A percentile compares a stretch with the other conserved stretches of the same genome.
These are phyloP conservation scores for Phytophthora pseudosyringae DNA, from an alignment of 352 stramenopile genomes.

Conservation along the genomic window DNA sequence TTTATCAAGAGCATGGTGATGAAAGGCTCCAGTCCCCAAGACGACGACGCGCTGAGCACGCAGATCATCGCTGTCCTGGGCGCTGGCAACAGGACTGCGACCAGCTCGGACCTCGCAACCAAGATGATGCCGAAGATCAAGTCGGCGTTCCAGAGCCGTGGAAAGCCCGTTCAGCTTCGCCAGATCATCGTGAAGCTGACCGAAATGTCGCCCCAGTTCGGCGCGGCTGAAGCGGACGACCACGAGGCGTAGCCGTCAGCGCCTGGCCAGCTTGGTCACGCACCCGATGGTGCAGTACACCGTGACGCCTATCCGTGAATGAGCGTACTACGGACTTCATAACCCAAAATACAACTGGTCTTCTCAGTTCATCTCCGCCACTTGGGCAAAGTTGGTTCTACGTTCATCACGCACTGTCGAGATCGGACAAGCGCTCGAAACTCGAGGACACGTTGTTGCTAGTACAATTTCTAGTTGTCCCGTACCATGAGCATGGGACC, in stretches of 20 bases:
- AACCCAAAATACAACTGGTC: too few species aligned
- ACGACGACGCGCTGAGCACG: conserved; percentile 18
- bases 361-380: too few species aligned
- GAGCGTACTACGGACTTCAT: too few species aligned
- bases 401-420: too few species aligned
- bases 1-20: conserved; percentile 26
- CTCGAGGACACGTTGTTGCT: too few species aligned
- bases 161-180: conserved; percentile 5
- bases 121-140: conserved; percentile 28
- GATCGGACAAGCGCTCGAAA: too few species aligned
- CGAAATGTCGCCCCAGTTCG: conserved; percentile 19
- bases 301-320: too few species aligned
- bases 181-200: conserved; percentile 28
- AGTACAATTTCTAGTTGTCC: too few species aligned
- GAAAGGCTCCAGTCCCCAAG: conserved; percentile 8
- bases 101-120: conserved; percentile 2
- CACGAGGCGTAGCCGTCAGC: conserved; percentile 1
- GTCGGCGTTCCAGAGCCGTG: conserved; percentile 10
- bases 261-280: too few species aligned
- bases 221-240: not conserved
- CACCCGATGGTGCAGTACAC: too few species aligned
- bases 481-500: too few species aligned
- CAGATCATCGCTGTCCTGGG: conserved; percentile 24
- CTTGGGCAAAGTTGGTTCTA: too few species aligned
- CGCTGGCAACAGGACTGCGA: conserved; percentile 4